Evolutionary conservation across 176 grass and related monocot species (phyloP).

Genomic region (Eleusine coracana): DNA sequence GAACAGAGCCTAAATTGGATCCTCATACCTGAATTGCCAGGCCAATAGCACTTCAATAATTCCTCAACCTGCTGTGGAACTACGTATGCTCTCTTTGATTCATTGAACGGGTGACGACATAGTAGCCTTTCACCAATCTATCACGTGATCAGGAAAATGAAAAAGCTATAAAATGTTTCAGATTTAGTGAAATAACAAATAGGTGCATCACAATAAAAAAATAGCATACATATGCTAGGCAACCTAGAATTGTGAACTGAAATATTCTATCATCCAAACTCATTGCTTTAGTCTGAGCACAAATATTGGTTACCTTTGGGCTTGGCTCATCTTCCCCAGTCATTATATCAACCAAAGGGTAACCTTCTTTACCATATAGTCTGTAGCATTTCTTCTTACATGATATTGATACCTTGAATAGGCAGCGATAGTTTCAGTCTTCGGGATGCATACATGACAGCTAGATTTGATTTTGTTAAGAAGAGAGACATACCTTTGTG

Average conservation of each 20-base stretch:
- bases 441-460: not conserved
- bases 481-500: conserved; percentile 64
- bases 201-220: not conserved
- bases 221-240: not conserved
- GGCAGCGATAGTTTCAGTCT: not conserved
- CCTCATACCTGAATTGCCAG: conserved; percentile 75
- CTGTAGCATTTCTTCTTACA: conserved; percentile 95
- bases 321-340: conserved; percentile 74
- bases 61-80: conserved; percentile 91
- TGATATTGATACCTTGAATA: conserved; percentile 87
- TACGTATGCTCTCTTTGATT: conserved; percentile 94
- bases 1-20: not conserved
- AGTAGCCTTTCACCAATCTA: conserved; percentile 90
- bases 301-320: conserved; percentile 68
- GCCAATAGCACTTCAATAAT: conserved; percentile 86
- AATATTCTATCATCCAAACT: conserved; percentile 8
- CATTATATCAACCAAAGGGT: conserved; percentile 92
- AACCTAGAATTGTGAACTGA: conserved; percentile 27
- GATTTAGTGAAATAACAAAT: conserved; percentile 4
- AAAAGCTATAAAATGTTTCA: conserved; percentile 13
- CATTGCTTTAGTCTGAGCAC: conserved; percentile 11
- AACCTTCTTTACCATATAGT: conserved; percentile 84
- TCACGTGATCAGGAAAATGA: conserved; percentile 30
- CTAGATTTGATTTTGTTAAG: conserved; percentile 18
- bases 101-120: conserved; percentile 92